Percentiles rank a stretch among this genome's conserved stretches.
Conservation (phyloP, 345 rosid genomes). For the Eucalyptus fibrosa region DNA sequence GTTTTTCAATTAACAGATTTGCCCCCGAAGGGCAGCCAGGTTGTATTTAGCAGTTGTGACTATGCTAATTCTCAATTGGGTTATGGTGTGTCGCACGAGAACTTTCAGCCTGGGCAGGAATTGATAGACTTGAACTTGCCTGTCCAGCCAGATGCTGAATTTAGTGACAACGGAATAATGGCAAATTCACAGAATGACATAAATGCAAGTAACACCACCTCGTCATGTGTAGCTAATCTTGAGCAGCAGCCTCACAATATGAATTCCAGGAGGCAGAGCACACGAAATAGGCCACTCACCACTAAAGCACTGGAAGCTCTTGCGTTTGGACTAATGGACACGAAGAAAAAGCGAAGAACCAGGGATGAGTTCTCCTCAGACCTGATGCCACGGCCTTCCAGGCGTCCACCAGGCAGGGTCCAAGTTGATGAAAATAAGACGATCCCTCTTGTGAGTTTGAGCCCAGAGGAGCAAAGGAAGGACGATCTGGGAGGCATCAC, state of each 20-base stretch:
- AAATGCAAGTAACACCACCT: background rate
- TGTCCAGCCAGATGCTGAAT: conserved; percentile 12
- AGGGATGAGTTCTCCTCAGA: background rate
- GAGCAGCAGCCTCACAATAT: conserved; percentile 5
- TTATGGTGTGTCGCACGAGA: background rate
- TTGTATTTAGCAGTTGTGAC: background rate
- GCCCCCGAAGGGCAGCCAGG: conserved; percentile 7
- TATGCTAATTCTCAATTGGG: background rate
- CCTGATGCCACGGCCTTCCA: conserved; percentile 2
- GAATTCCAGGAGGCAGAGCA: conserved; percentile 34
- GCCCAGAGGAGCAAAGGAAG: conserved; percentile 5
- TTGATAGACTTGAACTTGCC: conserved; percentile 47
- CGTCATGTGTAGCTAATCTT: background rate
- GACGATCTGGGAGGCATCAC: background rate
- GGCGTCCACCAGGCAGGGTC: background rate
- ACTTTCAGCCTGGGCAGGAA: conserved; percentile 5
- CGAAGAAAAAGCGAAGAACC: conserved; percentile 20
- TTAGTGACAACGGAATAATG: conserved; percentile 3
- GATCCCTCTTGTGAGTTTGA: background rate
- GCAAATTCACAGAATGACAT: background rate
- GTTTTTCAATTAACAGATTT: conserved; percentile 4
- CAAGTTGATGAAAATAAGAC: background rate
- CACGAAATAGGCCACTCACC: conserved; percentile 36
- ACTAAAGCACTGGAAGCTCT: conserved; percentile 53
- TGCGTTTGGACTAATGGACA: conserved; percentile 24